Evolutionary conservation across 169 alveolate species (phyloP).

Genomic region (Cryptosporidium canis): DNA sequence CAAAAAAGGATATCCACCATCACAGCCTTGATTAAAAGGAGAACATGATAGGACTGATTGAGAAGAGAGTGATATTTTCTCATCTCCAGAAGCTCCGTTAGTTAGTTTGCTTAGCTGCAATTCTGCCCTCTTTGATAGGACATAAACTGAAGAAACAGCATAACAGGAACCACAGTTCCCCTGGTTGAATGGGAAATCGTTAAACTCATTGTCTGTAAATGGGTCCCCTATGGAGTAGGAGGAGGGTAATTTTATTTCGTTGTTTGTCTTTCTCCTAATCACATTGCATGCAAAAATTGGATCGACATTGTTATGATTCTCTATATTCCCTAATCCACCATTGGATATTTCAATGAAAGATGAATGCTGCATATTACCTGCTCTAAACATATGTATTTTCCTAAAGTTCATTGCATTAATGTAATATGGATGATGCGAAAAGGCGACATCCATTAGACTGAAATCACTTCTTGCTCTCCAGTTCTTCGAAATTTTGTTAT

Average conservation of each 20-base stretch:
- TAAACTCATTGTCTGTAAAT: slow-evolving; percentile 65
- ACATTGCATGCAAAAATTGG: slow-evolving; percentile 55
- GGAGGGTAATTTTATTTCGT: slow-evolving; percentile 72
- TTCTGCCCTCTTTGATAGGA: slow-evolving; percentile 87
- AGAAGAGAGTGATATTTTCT: slow-evolving; percentile 74
- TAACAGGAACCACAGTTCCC: slow-evolving; percentile 96
- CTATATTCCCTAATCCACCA: background rate
- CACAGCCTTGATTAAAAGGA: slow-evolving; percentile 90
- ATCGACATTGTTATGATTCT: background rate
- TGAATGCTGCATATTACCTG: background rate
- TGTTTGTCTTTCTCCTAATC: background rate
- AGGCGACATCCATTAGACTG: slow-evolving; percentile 47
- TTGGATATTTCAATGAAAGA: slow-evolving; percentile 45
- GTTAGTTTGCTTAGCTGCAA: slow-evolving; percentile 79
- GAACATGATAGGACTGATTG: slow-evolving; percentile 80
- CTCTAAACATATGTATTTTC: slow-evolving; percentile 13
- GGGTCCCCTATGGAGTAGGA: slow-evolving; percentile 85
- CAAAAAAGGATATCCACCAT: slow-evolving; percentile 90
- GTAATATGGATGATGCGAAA: slow-evolving; percentile 67
- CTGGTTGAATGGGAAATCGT: slow-evolving; percentile 75
- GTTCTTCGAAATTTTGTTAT: background rate
- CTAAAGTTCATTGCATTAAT: slow-evolving; percentile 10
- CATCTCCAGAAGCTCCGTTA: slow-evolving; percentile 73
- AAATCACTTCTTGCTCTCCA: slow-evolving; percentile 67
- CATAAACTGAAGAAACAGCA: slow-evolving; percentile 86